Evolutionary conservation across 192 early-diverging fungal genomes (phyloP).

Genomic region (Piromyces finnis): DNA sequence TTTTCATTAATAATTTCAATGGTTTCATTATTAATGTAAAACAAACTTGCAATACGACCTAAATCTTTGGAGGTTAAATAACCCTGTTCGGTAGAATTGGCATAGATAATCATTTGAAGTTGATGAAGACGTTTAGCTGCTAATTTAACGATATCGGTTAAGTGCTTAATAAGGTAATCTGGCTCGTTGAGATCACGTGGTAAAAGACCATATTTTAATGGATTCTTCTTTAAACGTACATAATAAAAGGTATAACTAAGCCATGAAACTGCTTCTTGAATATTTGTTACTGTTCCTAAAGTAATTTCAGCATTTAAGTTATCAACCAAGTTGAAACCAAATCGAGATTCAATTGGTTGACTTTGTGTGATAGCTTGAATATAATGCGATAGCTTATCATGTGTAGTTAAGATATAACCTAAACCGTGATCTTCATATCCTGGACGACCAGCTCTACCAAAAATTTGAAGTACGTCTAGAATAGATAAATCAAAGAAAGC

Average conservation of each 20-base stretch:
- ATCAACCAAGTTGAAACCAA: conserved; percentile 68
- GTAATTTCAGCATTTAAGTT: conserved; percentile 96
- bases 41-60: conserved; percentile 81
- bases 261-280: conserved; percentile 92
- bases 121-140: conserved; percentile 59
- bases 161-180: conserved; percentile 55
- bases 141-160: conserved; percentile 57
- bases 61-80: conserved; percentile 78
- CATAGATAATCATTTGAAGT: conserved; percentile 88
- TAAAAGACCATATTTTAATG: conserved; percentile 78
- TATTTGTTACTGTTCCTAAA: conserved; percentile 82
- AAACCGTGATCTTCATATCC: conserved; percentile 11
- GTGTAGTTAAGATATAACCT: conserved; percentile 36
- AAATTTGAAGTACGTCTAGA: conserved; percentile 98
- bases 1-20: conserved; percentile 72
- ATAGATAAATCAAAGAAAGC: conserved; percentile 87
- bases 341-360: conserved; percentile 89
- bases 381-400: conserved; percentile 86
- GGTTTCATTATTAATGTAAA: conserved; percentile 74
- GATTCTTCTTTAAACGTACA: conserved; percentile 91
- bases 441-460: conserved; percentile 92
- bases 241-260: conserved; percentile 93
- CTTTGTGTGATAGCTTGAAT: conserved; percentile 87
- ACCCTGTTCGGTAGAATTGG: conserved; percentile 47
- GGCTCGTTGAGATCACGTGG: conserved; percentile 59